These are phyloP conservation scores for Claviceps spartinae DNA, from an alignment of 2,329 filamentous ascomycete species.

Conservation along the genomic window DNA sequence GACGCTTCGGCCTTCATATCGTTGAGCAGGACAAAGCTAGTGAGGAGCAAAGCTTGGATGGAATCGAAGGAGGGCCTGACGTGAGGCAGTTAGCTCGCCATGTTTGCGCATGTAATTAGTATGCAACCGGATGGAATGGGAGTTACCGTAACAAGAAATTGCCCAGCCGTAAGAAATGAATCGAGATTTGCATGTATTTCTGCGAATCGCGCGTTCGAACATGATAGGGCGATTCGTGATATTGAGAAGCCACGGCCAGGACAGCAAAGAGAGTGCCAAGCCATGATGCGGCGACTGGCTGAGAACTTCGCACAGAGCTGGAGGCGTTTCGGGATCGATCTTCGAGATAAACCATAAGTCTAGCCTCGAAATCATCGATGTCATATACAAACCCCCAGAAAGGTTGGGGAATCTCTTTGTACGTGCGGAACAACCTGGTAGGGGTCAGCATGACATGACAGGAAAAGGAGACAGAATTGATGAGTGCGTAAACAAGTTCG, in stretches of 20 bases:
- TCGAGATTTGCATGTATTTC: slow-evolving; percentile 49
- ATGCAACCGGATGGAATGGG: no score
- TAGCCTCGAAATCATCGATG: slow-evolving; percentile 50
- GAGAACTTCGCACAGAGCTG: slow-evolving; percentile 29
- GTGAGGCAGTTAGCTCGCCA: neutral
- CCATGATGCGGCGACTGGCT: slow-evolving; percentile 49
- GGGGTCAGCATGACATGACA: neutral
- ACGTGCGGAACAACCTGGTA: slow-evolving; percentile 46
- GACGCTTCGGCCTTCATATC: slow-evolving; percentile 59
- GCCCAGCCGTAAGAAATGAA: slow-evolving; percentile 49
- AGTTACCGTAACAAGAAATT: slow-evolving; percentile 40
- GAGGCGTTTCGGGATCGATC: slow-evolving; percentile 45
- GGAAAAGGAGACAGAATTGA: neutral
- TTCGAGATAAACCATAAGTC: slow-evolving; percentile 51
- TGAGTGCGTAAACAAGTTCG: no score
- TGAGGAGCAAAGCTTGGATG: slow-evolving; percentile 49
- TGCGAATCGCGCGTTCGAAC: slow-evolving; percentile 45
- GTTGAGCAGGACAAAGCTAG: slow-evolving; percentile 50
- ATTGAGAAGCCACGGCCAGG: slow-evolving; percentile 51
- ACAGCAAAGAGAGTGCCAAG: slow-evolving; percentile 52
- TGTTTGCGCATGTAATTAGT: no score
- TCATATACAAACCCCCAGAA: slow-evolving; percentile 57
- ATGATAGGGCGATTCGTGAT: slow-evolving; percentile 51
- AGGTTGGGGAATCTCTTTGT: slow-evolving; percentile 53
- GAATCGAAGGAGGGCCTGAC: slow-evolving; percentile 48